Percentiles rank a stretch among this genome's conserved stretches.
Evolutionary conservation across 208 protist genomes (phyloP).

Genomic region (Vickermania ingenoplastis): DNA sequence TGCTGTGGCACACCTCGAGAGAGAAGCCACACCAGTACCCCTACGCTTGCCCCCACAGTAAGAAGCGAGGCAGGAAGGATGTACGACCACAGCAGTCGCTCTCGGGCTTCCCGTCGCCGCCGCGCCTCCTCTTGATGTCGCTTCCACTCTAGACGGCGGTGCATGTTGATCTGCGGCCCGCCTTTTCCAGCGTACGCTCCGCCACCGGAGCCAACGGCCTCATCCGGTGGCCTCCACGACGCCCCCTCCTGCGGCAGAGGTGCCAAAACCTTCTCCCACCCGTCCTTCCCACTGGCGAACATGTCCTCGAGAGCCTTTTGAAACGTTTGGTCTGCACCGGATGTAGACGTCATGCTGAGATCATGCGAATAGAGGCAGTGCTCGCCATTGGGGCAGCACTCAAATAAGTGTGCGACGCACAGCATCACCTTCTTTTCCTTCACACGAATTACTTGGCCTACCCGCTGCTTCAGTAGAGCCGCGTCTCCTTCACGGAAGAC

Average conservation of each 20-base stretch:
- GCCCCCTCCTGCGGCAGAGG: conserved; percentile 55
- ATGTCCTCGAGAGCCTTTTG: conserved; percentile 65
- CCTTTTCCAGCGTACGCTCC: not conserved
- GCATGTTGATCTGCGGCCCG: conserved; percentile 27
- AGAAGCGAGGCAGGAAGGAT: not conserved
- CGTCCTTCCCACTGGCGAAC: conserved; percentile 42
- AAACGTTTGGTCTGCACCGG: conserved; percentile 16
- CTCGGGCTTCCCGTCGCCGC: not conserved
- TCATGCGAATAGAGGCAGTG: conserved; percentile 69
- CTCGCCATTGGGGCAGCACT: conserved; percentile 70
- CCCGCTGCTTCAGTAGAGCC: conserved; percentile 50
- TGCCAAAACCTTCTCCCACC: conserved; percentile 60
- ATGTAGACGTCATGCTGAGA: conserved; percentile 26
- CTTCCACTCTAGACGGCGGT: conserved; percentile 1
- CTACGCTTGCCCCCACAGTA: not conserved
- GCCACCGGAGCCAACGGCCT: conserved; percentile 8
- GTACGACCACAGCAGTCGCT: not conserved
- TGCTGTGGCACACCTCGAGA: too few species aligned
- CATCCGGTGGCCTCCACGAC: conserved; percentile 64
- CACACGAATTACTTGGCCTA: conserved; percentile 51
- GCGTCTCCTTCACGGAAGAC: conserved; percentile 34
- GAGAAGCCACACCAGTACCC: not conserved
- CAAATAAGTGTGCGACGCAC: conserved; percentile 68
- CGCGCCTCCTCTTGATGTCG: not conserved
- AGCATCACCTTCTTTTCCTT: conserved; percentile 40